Percentiles rank a stretch among this genome's conserved stretches.
Evolutionary conservation across 768 basidiomycete species (phyloP).

Genomic region (Naematelia aurantialba): DNA sequence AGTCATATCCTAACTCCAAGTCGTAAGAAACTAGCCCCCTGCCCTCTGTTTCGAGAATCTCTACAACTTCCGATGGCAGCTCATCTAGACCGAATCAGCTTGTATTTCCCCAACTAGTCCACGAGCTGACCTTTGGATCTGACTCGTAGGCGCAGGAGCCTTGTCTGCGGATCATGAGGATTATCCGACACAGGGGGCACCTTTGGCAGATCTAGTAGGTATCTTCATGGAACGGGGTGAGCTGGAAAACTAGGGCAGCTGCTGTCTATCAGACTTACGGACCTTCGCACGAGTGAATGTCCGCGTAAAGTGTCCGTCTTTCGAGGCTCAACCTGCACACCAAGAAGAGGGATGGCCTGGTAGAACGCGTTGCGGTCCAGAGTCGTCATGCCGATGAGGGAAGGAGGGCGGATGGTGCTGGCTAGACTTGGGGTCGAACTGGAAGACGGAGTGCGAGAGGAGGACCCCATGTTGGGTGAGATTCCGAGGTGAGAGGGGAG

Average conservation of each 20-base stretch:
- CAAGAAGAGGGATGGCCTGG: constrained; percentile 65
- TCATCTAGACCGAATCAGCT: constrained; percentile 61
- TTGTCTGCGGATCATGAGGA: constrained; percentile 50
- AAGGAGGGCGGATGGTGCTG: not conserved
- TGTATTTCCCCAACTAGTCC: constrained; percentile 1
- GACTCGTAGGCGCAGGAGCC: constrained; percentile 67
- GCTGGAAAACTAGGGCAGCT: not conserved
- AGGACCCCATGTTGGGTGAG: not conserved
- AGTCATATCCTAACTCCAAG: constrained; percentile 71
- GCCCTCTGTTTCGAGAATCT: constrained; percentile 60
- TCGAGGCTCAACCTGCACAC: constrained; percentile 60
- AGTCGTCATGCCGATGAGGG: not conserved
- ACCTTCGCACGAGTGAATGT: constrained; percentile 38
- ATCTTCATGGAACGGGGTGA: constrained; percentile 13
- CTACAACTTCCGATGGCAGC: constrained; percentile 58
- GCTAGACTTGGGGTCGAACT: not conserved
- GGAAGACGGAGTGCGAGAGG: not conserved
- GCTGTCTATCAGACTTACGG: constrained; percentile 8
- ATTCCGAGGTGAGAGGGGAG: not conserved
- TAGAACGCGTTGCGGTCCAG: constrained; percentile 54
- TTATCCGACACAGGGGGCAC: constrained; percentile 20
- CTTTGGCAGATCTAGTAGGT: constrained; percentile 30
- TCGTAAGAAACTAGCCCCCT: constrained; percentile 60
- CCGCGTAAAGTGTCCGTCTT: constrained; percentile 57
- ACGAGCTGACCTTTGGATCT: constrained; percentile 60